Evolutionary conservation across 2,329 filamentous ascomycete species (phyloP).

Genomic region (Neospermospora avenae): DNA sequence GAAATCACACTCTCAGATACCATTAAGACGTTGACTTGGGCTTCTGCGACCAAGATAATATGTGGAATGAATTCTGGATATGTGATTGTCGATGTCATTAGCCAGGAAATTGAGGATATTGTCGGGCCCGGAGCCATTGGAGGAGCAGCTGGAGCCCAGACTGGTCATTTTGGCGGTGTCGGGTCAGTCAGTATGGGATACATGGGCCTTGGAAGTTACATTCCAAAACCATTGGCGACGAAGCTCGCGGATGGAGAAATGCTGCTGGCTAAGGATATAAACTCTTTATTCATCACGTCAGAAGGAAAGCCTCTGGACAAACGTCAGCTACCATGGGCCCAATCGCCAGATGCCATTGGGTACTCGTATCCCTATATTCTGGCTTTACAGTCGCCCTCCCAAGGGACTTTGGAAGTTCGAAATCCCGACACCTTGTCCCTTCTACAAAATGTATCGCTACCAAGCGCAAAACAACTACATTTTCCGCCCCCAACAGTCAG

Average conservation of each 20-base stretch:
- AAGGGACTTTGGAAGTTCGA: constrained; percentile 82
- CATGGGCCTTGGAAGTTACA: constrained; percentile 89
- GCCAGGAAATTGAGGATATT: constrained; percentile 72
- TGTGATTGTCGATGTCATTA: constrained; percentile 80
- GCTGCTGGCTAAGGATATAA: constrained; percentile 94
- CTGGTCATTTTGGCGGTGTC: constrained; percentile 73
- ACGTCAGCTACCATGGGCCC: constrained; percentile 86
- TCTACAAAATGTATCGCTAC: constrained; percentile 78
- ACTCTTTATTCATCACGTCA: constrained; percentile 86
- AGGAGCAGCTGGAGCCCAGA: constrained; percentile 51
- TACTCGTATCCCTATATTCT: constrained; percentile 97
- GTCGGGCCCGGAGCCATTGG: constrained; percentile 71
- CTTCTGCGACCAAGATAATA: constrained; percentile 78
- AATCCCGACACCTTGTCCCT: constrained; percentile 91
- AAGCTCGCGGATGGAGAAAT: constrained; percentile 80
- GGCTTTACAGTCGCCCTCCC: constrained; percentile 76
- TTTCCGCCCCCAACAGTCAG: constrained; percentile 91
- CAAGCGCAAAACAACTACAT: constrained; percentile 79
- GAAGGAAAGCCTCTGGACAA: constrained; percentile 79
- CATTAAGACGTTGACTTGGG: constrained; percentile 89
- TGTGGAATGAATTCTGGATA: constrained; percentile 91
- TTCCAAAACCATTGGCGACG: constrained; percentile 84
- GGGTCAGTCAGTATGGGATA: constrained; percentile 90
- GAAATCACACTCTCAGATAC: constrained; percentile 80
- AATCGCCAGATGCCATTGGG: constrained; percentile 84